Evolutionary conservation across 140 eudicot species (phyloP), one percentile per base, ranked within the genome.

Genomic region (Senecio squalidus): DNA sequence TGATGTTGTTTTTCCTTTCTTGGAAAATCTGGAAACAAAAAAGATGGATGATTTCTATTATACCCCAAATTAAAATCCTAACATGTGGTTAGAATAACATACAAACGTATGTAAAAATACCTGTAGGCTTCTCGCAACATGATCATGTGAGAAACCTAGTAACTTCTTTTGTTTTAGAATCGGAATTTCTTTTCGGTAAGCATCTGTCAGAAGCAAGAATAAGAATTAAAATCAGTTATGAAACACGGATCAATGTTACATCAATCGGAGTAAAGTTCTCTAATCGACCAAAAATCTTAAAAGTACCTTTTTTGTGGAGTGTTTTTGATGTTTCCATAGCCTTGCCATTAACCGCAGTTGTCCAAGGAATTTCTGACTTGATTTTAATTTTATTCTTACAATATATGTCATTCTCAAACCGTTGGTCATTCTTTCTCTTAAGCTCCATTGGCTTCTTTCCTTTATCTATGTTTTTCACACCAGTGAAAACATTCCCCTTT

Each of bases 111-210:
- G 9, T 5, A n/a, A 46, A 54, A 54, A 58, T 71, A 74, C 79
- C 79, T 67, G 74, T 2, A 67, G 60, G 29, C 46, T 66, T 29
- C 66, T 58, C 17, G 64, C 25, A 24, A 58, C 64, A 3, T 65
- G 68, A 17, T 23, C 46, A 50, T 6, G 59, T 9, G 78, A 57
- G 68, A 73, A 38, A 47, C 30, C 1, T 9, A 68, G 73, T 53
- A 18, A 64, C 3, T 58, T 41, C 78, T 65, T 50, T 23, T n/a
- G 7, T n/a, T n/a, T n/a, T n/a, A n/a, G n/a, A 28, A 73, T n/a
- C n/a, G n/a, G n/a, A n/a, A n/a, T n/a, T 29, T 15, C 29, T 21
- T 25, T 58, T 4, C 73, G 73, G 14, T 53, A 39, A 5, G 69
- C 52, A 20, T 44, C 64, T 60, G 55, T 10, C 26, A 15, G 13